Percentiles rank a stretch among this genome's conserved stretches.
phyloP scores from a whole-genome alignment of 2,329 filamentous ascomycete species.

The Fusarium nurragi region DNA sequence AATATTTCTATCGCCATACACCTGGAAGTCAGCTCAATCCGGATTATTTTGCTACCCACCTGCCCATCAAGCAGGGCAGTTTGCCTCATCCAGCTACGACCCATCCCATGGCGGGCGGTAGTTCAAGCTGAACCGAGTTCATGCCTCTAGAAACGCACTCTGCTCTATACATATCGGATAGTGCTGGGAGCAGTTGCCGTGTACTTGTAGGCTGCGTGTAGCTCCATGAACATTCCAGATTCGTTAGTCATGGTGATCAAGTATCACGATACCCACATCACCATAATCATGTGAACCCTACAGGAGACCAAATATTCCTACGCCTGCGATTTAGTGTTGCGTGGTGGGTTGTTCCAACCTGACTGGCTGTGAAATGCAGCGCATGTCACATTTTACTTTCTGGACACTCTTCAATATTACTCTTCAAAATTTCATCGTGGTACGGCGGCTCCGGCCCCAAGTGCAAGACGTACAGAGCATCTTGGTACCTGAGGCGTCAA shows the following conservation, averaged over 20 bases:
- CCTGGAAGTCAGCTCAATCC: too few relatives aligned
- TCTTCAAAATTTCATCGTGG: too few relatives aligned
- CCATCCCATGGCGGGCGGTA: too few relatives aligned
- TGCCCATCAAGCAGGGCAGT: too few relatives aligned
- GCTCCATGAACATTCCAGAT: not conserved
- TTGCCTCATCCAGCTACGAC: too few relatives aligned
- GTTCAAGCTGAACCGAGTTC: too few relatives aligned
- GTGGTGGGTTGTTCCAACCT: constrained; percentile 1
- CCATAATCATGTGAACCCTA: constrained; percentile 13
- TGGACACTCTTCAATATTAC: not conserved
- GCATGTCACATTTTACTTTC: not conserved
- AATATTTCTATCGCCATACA: too few relatives aligned
- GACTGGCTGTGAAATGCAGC: constrained; percentile 7
- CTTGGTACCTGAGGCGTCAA: constrained; percentile 2
- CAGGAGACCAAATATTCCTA: not conserved
- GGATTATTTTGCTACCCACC: too few relatives aligned
- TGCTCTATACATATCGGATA: too few relatives aligned
- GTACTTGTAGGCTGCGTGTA: not conserved
- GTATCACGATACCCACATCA: constrained; percentile 1
- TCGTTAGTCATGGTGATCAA: not conserved
- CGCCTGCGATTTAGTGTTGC: not conserved
- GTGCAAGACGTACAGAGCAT: not conserved
- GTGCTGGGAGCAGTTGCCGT: too few relatives aligned
- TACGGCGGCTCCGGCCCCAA: not conserved
- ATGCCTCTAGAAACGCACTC: too few relatives aligned